A percentile compares a stretch with the other conserved stretches of the same genome.
phyloP scores from a whole-genome alignment of 2,329 filamentous ascomycete species.

The Xylaria sp. region DNA sequence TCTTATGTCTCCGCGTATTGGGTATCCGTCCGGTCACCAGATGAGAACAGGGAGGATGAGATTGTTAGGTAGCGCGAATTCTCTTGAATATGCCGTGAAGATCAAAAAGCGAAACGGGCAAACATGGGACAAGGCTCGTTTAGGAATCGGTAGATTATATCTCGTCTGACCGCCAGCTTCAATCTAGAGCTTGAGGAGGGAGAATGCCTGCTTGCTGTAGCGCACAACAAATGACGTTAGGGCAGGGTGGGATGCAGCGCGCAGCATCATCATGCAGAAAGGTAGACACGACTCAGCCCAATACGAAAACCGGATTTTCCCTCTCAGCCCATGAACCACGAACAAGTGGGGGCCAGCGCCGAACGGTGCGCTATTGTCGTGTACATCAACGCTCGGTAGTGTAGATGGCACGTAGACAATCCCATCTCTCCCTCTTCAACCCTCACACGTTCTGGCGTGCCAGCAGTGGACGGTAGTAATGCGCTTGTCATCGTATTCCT shows the following conservation, averaged over 20 bases:
- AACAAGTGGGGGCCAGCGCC: slow-evolving; percentile 7
- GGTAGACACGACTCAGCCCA: slow-evolving; percentile 29
- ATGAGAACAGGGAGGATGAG: not conserved
- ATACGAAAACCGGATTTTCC: slow-evolving; percentile 42
- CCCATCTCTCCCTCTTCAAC: too few species aligned
- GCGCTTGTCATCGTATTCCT: slow-evolving; percentile 31
- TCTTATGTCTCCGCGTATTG: slow-evolving; percentile 23
- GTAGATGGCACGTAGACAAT: too few species aligned
- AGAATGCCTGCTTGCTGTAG: not conserved
- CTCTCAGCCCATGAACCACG: slow-evolving; percentile 1
- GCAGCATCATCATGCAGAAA: slow-evolving; percentile 20
- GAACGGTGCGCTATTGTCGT: slow-evolving; percentile 11
- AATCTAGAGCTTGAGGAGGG: not conserved
- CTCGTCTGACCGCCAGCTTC: slow-evolving; percentile 14
- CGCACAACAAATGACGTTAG: slow-evolving; percentile 23
- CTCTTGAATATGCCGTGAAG: not conserved
- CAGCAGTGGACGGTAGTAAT: slow-evolving; percentile 1
- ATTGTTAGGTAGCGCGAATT: not conserved
- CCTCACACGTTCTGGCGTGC: slow-evolving; percentile 4
- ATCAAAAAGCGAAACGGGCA: not conserved
- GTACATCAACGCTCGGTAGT: too few species aligned
- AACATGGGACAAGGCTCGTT: not conserved
- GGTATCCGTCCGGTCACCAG: not conserved
- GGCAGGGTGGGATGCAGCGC: slow-evolving; percentile 9
- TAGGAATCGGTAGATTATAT: slow-evolving; percentile 16